These are phyloP conservation scores for Podospora didyma DNA, from an alignment of 495 filamentous ascomycete genomes.

Conservation along the genomic window DNA sequence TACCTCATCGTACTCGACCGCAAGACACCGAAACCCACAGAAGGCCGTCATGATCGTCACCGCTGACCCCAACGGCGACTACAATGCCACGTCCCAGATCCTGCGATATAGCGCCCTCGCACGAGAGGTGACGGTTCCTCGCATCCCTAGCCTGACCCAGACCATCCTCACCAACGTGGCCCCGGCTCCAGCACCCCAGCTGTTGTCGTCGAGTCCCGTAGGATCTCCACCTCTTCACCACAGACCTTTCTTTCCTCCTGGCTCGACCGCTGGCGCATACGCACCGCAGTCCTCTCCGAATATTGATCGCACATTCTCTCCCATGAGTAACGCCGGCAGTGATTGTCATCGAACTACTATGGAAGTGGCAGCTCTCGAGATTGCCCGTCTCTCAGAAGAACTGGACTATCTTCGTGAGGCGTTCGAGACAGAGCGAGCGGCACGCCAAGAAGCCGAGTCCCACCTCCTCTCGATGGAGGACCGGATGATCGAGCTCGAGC, in stretches of 20 bases:
- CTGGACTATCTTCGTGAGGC: conserved; percentile 68
- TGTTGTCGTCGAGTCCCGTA: conserved; percentile 29
- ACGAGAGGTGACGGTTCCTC: conserved; percentile 86
- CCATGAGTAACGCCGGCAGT: conserved; percentile 46
- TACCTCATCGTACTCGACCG: conserved; percentile 42
- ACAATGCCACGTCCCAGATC: conserved; percentile 95
- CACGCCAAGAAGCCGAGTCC: conserved; percentile 56
- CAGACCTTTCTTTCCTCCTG: conserved; percentile 38
- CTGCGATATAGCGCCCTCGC: conserved; percentile 92
- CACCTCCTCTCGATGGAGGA: conserved; percentile 61
- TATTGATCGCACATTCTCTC: conserved; percentile 26
- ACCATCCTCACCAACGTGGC: conserved; percentile 31
- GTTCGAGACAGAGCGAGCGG: conserved; percentile 49
- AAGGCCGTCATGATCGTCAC: conserved; percentile 96
- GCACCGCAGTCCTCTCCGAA: conserved; percentile 20
- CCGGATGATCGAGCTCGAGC: conserved; percentile 67
- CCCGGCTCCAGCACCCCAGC: conserved; percentile 18
- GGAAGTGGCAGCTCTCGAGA: conserved; percentile 69
- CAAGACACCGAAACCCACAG: conserved; percentile 55
- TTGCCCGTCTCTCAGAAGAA: conserved; percentile 68
- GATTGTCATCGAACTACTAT: conserved; percentile 61
- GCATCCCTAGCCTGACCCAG: conserved; percentile 69
- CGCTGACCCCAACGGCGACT: conserved; percentile 89
- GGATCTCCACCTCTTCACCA: conserved; percentile 28
- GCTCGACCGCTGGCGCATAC: conserved; percentile 30